Base-by-base conservation (phyloP, 345 rosid genomes). In the Gossypium ekmanianum region DNA sequence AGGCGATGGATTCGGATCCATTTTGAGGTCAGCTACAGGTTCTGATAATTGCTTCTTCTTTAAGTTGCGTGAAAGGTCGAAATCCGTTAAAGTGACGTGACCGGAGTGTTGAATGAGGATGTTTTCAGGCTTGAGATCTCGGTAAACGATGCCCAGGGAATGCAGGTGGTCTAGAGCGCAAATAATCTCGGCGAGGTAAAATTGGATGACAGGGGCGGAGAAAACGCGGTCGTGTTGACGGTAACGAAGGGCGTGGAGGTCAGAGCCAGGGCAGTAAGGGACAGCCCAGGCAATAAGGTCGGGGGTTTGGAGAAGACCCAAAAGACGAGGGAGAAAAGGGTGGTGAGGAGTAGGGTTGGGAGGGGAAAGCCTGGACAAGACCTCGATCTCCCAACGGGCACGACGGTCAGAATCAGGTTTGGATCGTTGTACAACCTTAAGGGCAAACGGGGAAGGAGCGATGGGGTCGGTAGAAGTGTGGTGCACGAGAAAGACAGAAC, bases 1-100 rank as follows among this genome's bases (percentile, higher is more conserved):
- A 4, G 63, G 63, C 34, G 26, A 59, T 59, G 39, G 24, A 56
- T 56, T 56, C 61, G 24, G 61, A 56, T 56, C 61, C 13, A n/a
- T 56, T 8, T 18, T 18, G 61, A 17, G 9, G 10, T 17, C 59
- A n/a, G 7, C 3, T 22, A 4, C 62, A 22, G 29, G 10, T 3
- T 24, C 26, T 11, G 63, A 11, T 59, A 22, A 4, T 59, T 11
- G 63, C 34, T 59, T 24, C 63, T 59, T 59, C 63, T 24, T 59
- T 59, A 59, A 59, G 63, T 59, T 11, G 34, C 63, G 34, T 59
- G 63, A 59, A 59, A 59, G 63, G 63, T 59, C 63, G 63, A 59
- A 59, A 59, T 59, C 63, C 9, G 63, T 59, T 59, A 59, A 59
- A 12, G 63, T 59, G 39, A 24, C 39, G 39, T 59, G 63, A 24